Conservation (phyloP, 2,329 filamentous ascomycete genomes). For the Metarhizium anisopliae region DNA sequence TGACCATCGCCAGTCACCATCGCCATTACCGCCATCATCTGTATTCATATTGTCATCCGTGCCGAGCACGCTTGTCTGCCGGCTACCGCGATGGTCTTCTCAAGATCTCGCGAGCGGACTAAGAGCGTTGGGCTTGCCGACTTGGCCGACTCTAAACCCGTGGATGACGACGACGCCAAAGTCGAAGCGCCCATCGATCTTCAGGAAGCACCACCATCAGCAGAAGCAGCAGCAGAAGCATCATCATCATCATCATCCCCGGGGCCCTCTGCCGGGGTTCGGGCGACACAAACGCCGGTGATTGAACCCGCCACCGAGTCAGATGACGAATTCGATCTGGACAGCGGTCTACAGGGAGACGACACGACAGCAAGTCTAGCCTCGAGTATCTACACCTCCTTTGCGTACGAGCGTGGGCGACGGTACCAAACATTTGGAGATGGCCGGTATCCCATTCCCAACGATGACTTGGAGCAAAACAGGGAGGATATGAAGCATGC, state of each 20-base stretch:
- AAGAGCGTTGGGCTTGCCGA: not conserved
- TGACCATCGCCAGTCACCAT: not conserved
- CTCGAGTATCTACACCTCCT: constrained; percentile 9
- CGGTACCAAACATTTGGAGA: constrained; percentile 26
- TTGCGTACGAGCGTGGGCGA: constrained; percentile 7
- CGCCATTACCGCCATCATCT: not conserved
- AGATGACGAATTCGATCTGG: constrained; percentile 6
- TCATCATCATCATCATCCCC: not conserved
- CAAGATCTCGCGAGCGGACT: not conserved
- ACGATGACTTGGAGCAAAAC: constrained; percentile 28
- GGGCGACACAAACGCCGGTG: not conserved
- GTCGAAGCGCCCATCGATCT: not conserved
- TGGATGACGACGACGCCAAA: not conserved
- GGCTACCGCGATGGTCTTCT: not conserved
- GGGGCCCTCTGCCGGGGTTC: not conserved
- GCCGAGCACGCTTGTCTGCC: not conserved
- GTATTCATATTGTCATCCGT: not conserved
- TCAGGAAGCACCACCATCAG: not conserved
- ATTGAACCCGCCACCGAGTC: constrained; percentile 1
- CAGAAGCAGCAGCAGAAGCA: not conserved
- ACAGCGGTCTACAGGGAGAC: not conserved
- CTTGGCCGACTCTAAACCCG: not conserved
- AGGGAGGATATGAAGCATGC: constrained; percentile 32
- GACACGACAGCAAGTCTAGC: constrained; percentile 4
- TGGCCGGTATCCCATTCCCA: constrained; percentile 28